Evolutionary conservation across 345 rosid species (phyloP), one percentile per base, ranked within the genome.

Genomic region (Raphanus raphanistrum): DNA sequence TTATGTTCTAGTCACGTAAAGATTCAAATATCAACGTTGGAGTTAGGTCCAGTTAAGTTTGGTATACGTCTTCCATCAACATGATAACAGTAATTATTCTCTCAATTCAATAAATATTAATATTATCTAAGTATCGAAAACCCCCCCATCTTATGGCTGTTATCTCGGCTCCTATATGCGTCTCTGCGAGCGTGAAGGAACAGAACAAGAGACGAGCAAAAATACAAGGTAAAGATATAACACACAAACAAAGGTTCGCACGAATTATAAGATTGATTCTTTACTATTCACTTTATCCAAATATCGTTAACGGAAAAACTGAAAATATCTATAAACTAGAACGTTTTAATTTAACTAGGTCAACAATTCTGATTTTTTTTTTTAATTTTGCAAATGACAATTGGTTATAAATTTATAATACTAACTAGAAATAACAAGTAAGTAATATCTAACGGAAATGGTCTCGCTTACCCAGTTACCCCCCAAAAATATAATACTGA

Each of bases 41-140:
- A 78, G 68, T 78, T 79, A 61, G 82, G 77, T 73, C 77, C 82
- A 67, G 0, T 73, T 26, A 73, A 73, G 82, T 79, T 73, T 61
- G 70, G 74, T 67, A 68, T 60, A 72, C 74, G 73, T 72, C 67
- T 62, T 67, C 68, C 63, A 72, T 72, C 74, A 36, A 78, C 43
- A 60, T 33, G 41, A 33, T 13, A 45, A 27, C 48, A 17, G 36
- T 73, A 35, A 79, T 45, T 66, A 78, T 72, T 78, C 43, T 78
- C 25, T 11, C 2, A 66, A 43, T 43, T 21, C 55, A 33, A 64
- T 29, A 13, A 54, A 16, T 17, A 13, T 15, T 17, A 17, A 41
- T 43, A 57, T 66, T 15, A 11, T 66, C 60, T 63, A 17, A 70
- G 38, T 38, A 54, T 13, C 25, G 8, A 57, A 45, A 45, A 31